A percentile compares a stretch with the other conserved stretches of the same genome.
Evolutionary conservation across 1,284 basidiomycete genomes (phyloP).

Genomic region (Ustilago nuda): DNA sequence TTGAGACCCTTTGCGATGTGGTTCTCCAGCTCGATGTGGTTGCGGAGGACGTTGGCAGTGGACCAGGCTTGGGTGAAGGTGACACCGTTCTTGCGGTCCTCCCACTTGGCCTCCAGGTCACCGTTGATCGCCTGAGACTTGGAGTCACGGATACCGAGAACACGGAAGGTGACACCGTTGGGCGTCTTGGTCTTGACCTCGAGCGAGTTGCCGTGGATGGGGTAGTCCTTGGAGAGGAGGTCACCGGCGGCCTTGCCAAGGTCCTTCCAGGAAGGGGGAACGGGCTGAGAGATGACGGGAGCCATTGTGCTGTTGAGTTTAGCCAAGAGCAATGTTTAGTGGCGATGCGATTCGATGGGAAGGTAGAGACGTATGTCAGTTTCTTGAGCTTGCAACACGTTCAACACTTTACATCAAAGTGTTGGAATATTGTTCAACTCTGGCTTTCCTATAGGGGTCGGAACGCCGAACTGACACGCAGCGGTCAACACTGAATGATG

Average conservation of each 20-base stretch:
- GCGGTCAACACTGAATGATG: background rate
- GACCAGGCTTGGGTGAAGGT: conserved; percentile 80
- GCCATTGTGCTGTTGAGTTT: conserved; percentile 26
- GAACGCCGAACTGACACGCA: background rate
- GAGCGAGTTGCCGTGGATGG: conserved; percentile 77
- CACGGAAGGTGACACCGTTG: conserved; percentile 71
- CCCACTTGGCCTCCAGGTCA: conserved; percentile 69
- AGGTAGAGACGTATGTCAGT: background rate
- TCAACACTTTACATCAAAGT: background rate
- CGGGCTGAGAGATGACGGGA: conserved; percentile 58
- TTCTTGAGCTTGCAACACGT: background rate
- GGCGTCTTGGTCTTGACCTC: conserved; percentile 93
- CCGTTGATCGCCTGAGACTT: conserved; percentile 68
- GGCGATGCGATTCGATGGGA: background rate
- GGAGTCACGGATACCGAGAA: conserved; percentile 68
- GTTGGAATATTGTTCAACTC: background rate
- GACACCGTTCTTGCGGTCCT: conserved; percentile 68
- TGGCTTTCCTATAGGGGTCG: background rate
- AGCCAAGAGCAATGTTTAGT: background rate
- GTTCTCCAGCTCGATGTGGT: conserved; percentile 95
- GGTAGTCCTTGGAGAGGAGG: conserved; percentile 93
- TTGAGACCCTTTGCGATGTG: conserved; percentile 96
- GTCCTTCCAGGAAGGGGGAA: conserved; percentile 69
- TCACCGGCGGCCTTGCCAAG: conserved; percentile 88
- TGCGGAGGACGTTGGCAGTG: conserved; percentile 82